These are phyloP conservation scores for Picea mariana DNA, from an alignment of 83 land plant species.

Conservation along the genomic window DNA sequence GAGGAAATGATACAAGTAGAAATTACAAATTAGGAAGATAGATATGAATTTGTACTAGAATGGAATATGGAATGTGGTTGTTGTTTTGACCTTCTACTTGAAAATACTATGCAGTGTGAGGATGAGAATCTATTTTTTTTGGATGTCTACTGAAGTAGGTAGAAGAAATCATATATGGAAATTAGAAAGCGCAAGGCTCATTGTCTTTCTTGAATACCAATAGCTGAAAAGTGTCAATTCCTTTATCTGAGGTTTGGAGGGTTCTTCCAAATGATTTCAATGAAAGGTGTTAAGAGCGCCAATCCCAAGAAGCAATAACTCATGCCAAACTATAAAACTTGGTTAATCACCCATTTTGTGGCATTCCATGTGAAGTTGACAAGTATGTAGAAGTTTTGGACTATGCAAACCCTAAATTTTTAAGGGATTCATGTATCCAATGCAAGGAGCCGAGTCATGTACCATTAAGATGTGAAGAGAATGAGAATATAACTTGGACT, in stretches of 20 bases:
- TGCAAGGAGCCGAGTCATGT: neutral
- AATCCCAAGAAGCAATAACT: conserved; percentile 38
- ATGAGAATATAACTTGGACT: too few relatives aligned
- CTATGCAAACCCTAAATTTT: too few relatives aligned
- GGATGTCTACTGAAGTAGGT: conserved; percentile 24
- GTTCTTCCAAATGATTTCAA: conserved; percentile 32
- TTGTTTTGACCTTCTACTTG: conserved; percentile 34
- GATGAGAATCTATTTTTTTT: conserved; percentile 49
- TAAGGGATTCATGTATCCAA: neutral
- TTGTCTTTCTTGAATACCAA: conserved; percentile 39
- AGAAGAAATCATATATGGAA: conserved; percentile 22
- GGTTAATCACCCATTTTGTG: conserved; percentile 20
- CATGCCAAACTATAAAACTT: conserved; percentile 38
- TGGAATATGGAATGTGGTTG: conserved; percentile 28
- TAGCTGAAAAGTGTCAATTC: conserved; percentile 35
- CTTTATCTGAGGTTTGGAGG: conserved; percentile 44
- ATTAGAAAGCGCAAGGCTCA: conserved; percentile 14
- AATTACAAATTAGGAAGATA: neutral
- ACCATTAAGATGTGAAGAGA: too few relatives aligned
- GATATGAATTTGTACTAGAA: neutral
- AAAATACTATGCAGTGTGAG: conserved; percentile 48
- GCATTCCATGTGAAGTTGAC: too few relatives aligned
- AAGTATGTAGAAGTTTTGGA: too few relatives aligned
- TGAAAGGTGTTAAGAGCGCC: conserved; percentile 42
- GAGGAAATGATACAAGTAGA: neutral